A percentile compares a stretch with the other conserved stretches of the same genome.
phyloP scores from a whole-genome alignment of 352 stramenopile species.

The Phytophthora meadii region DNA sequence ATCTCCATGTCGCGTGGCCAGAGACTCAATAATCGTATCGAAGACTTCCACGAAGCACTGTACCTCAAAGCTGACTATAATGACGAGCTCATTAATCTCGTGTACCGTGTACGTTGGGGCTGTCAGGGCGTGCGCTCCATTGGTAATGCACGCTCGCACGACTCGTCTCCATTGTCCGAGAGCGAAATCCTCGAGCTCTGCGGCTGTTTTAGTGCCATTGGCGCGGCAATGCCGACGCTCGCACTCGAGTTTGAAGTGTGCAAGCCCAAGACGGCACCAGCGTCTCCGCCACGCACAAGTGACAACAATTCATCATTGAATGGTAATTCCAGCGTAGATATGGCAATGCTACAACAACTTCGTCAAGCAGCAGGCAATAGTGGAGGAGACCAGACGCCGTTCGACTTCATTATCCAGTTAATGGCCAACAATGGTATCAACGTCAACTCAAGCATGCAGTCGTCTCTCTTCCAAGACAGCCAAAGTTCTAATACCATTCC shows the following conservation, averaged over 20 bases:
- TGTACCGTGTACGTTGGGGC: constrained; percentile 38
- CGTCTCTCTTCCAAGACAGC: constrained; percentile 19
- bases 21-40: constrained; percentile 38
- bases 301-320: constrained; percentile 24
- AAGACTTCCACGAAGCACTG: constrained; percentile 39
- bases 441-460: constrained; percentile 21
- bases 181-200: constrained; percentile 40
- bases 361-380: constrained; percentile 22
- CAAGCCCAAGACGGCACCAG: constrained; percentile 6
- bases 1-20: constrained; percentile 28
- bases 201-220: constrained; percentile 41
- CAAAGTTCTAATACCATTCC: constrained; percentile 24
- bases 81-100: constrained; percentile 38
- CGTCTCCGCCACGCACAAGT: constrained; percentile 8
- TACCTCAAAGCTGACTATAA: constrained; percentile 26
- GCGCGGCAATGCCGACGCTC: constrained; percentile 34
- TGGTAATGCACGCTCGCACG: constrained; percentile 33
- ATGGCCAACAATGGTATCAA: constrained; percentile 38
- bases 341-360: constrained; percentile 30
- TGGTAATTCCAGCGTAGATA: constrained; percentile 26
- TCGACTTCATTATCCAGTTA: constrained; percentile 40
- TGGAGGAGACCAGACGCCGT: constrained; percentile 25
- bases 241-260: constrained; percentile 35
- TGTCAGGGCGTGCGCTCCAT: constrained; percentile 38
- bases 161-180: constrained; percentile 32